Evolutionary conservation across 2,329 filamentous ascomycete genomes (phyloP).

Genomic region (Monosporascus sp.): DNA sequence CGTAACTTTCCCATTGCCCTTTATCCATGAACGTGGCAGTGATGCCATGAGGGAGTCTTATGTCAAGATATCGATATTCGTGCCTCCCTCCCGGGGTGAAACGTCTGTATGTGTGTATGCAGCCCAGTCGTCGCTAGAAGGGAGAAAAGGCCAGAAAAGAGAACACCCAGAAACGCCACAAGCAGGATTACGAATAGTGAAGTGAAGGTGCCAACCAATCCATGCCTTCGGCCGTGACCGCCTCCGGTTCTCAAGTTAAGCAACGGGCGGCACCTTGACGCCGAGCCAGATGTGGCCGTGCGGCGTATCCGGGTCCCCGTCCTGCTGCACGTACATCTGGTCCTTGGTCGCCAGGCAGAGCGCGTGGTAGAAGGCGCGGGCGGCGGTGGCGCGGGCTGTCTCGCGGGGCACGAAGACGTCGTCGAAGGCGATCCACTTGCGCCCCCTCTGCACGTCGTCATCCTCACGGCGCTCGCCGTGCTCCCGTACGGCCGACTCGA

Average conservation of each 20-base stretch:
- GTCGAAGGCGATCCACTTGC: constrained; percentile 59
- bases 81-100: no score
- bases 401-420: constrained; percentile 56
- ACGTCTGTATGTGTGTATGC: no score
- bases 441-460: constrained; percentile 23
- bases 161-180: no score
- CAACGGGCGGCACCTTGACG: constrained; percentile 17
- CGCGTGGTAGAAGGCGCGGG: constrained; percentile 71
- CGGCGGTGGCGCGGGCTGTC: constrained; percentile 56
- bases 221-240: no score
- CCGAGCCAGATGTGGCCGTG: constrained; percentile 46
- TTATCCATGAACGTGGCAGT: no score
- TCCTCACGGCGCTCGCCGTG: constrained; percentile 23
- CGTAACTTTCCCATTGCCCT: no score
- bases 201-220: neutral
- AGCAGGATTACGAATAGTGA: neutral
- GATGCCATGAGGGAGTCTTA: no score
- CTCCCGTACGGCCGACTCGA: constrained; percentile 29
- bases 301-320: constrained; percentile 29
- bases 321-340: constrained; percentile 58
- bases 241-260: neutral
- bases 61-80: no score
- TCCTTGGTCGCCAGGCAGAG: constrained; percentile 65
- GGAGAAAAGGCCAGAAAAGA: no score
- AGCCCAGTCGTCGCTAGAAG: no score